Evolutionary conservation across 805 yeast species (phyloP), one percentile per base, ranked within the genome.

Genomic region (Tetrapisispora arboricola): DNA sequence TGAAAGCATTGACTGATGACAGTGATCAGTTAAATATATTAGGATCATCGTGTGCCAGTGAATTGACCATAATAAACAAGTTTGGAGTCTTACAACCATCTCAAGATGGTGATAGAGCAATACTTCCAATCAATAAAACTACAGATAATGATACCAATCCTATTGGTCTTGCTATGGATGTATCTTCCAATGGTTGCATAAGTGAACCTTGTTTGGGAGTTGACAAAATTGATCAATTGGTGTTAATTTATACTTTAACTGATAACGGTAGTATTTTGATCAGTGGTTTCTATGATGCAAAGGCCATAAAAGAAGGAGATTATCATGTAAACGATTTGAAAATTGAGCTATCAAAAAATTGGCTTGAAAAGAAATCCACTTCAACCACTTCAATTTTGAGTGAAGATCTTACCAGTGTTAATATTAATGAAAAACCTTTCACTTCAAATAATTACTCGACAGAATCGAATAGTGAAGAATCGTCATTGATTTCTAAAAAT

Each of bases 61-160:
- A 84, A 41, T 52, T 83, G 13, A 60, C 73, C 7, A 60, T 79
- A 1, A 44, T 72, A 20, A 66, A 75, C 2, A 49, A 63, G 1
- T 36, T 49, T 0, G 58, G 60, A 16, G 53, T 65, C 3, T 51
- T 80, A 1, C 63, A 63, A 24, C 78, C 78, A 8, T 58, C 72
- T 3, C 82, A 81, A 49, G 96, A 87, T 53, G 66, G 78, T 4
- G 76, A 75, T 50, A 69, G 83, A 38, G 94, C 95, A 0, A 71
- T 76, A 20, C 64, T 85, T 46, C 95, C 95, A 1, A 65, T 84
- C 49, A 75, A 75, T 52, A 79, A 75, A 8, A 78, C 68, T 2
- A 65, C 79, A 1, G 79, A 73, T 35, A 79, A 72, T 38, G 94
- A 85, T 50, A 72, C 82, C 12, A 71, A 81, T 7, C 78, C 90